Evolutionary conservation across 2,329 filamentous ascomycete genomes (phyloP).

Genomic region (Colletotrichum chlorophyti): DNA sequence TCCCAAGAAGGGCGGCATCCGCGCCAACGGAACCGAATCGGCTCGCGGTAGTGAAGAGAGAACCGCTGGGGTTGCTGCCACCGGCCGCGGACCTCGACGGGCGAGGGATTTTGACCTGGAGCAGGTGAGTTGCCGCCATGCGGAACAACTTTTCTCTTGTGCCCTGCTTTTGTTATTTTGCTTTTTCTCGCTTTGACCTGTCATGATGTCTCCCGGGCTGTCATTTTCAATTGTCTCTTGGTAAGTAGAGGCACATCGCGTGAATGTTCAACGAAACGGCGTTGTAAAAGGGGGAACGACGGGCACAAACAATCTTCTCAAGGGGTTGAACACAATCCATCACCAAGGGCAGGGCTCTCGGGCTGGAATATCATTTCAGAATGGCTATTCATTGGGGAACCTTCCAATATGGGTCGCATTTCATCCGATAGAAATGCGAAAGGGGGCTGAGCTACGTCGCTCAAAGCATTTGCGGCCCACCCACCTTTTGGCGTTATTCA

Average conservation of each 20-base stretch:
- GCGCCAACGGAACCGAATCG: constrained; percentile 62
- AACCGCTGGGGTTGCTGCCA: constrained; percentile 64
- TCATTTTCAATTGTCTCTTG: not conserved
- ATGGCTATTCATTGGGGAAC: no score
- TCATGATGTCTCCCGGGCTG: not conserved
- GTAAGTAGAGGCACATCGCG: not conserved
- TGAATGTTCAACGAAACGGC: constrained; percentile 3
- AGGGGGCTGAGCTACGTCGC: not conserved
- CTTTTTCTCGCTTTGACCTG: constrained; percentile 9
- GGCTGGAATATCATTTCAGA: not conserved
- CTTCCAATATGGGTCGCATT: no score
- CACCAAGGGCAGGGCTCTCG: not conserved
- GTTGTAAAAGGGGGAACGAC: not conserved
- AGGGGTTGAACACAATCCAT: constrained; percentile 11
- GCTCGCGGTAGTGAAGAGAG: constrained; percentile 81
- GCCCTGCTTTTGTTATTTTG: constrained; percentile 28
- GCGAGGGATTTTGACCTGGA: constrained; percentile 84
- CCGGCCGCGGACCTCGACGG: constrained; percentile 73
- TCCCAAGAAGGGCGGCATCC: constrained; percentile 56
- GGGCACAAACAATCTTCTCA: not conserved
- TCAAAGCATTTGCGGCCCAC: constrained; percentile 6
- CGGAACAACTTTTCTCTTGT: constrained; percentile 27
- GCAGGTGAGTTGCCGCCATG: constrained; percentile 75
- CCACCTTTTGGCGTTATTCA: no score
- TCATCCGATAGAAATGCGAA: not conserved